Evolutionary conservation across 2,329 filamentous ascomycete species (phyloP).

Genomic region (Paraphoma sp.): DNA sequence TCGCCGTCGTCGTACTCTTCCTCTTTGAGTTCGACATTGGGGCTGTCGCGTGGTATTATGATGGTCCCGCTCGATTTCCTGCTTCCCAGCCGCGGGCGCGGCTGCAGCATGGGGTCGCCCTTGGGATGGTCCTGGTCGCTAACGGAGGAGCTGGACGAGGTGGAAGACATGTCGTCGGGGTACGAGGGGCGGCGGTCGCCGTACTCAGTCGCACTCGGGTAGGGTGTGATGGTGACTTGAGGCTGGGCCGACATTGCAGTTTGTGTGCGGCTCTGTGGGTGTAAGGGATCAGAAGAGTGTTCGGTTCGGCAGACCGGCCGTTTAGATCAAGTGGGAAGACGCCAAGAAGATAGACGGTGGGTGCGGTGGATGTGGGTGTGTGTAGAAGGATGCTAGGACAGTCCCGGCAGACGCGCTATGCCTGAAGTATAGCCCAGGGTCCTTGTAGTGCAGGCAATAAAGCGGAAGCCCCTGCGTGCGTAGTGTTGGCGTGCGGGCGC

Average conservation of each 20-base stretch:
- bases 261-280: constrained; percentile 20
- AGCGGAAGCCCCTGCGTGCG: constrained; percentile 24
- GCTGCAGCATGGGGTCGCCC: constrained; percentile 55
- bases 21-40: constrained; percentile 74
- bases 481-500: constrained; percentile 14
- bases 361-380: constrained; percentile 21
- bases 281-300: constrained; percentile 19
- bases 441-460: constrained; percentile 20
- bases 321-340: constrained; percentile 29
- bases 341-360: constrained; percentile 30
- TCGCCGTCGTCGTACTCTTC: constrained; percentile 84
- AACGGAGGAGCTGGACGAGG: constrained; percentile 55
- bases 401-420: constrained; percentile 18
- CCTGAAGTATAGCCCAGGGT: constrained; percentile 24
- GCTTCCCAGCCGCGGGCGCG: constrained; percentile 72
- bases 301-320: constrained; percentile 25
- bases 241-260: constrained; percentile 26
- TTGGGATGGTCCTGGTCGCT: constrained; percentile 41
- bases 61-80: constrained; percentile 83
- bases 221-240: constrained; percentile 29
- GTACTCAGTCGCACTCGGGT: constrained; percentile 32
- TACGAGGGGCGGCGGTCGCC: constrained; percentile 33
- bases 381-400: constrained; percentile 27
- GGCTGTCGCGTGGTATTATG: constrained; percentile 79
- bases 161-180: constrained; percentile 47